Percentiles rank a stretch among this genome's conserved stretches.
Evolutionary conservation across 2,329 filamentous ascomycete species (phyloP).

Genomic region (Cephalotrichum gorgonifer): DNA sequence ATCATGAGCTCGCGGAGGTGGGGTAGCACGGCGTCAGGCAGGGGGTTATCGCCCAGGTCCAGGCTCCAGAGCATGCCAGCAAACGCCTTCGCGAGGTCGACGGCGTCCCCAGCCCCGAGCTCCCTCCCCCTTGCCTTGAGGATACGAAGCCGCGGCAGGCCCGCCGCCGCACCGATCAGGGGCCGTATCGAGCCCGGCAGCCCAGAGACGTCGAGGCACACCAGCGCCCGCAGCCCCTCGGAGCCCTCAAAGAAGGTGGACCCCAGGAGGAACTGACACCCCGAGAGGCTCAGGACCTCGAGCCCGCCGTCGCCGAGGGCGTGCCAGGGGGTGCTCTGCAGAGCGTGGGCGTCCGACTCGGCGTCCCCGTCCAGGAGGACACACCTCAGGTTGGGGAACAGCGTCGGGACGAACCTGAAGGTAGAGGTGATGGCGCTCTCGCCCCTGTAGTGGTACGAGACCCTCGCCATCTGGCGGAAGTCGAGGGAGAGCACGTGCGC

Average conservation of each 20-base stretch:
- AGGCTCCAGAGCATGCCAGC: conserved; percentile 41
- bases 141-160: conserved; percentile 36
- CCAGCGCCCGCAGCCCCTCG: not conserved
- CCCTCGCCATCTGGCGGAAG: conserved; percentile 30
- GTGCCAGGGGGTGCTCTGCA: conserved; percentile 10
- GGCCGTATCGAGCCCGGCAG: conserved; percentile 32
- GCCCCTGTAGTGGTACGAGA: conserved; percentile 28
- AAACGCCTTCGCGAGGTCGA: conserved; percentile 17
- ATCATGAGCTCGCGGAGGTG: not conserved
- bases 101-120: conserved; percentile 28
- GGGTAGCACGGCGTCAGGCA: conserved; percentile 30
- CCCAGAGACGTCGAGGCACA: conserved; percentile 37
- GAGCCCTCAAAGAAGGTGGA: conserved; percentile 24
- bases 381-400: conserved; percentile 33
- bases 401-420: conserved; percentile 23
- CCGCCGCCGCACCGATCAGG: conserved; percentile 21
- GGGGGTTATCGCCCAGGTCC: conserved; percentile 40
- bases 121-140: conserved; percentile 38
- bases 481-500: conserved; percentile 36
- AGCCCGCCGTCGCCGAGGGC: conserved; percentile 9
- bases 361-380: conserved; percentile 37
- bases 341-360: conserved; percentile 27
- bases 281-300: conserved; percentile 33
- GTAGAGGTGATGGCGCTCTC: conserved; percentile 26
- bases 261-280: conserved; percentile 28